Evolutionary conservation across 768 basidiomycete species (phyloP).

Genomic region (Boletellus ananiceps): DNA sequence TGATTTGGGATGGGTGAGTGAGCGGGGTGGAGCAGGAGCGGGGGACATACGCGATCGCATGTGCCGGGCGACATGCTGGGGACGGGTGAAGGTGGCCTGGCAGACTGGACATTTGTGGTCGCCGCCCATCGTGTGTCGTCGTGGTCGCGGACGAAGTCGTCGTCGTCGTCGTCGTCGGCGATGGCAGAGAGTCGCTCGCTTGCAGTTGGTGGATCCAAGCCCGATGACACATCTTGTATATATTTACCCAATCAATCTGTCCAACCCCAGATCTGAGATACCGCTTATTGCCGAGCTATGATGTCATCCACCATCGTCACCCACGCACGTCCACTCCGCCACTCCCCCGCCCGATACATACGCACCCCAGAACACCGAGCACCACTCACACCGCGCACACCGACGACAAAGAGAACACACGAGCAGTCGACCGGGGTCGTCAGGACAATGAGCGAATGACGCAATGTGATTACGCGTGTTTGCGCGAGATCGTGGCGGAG

Average conservation of each 20-base stretch:
- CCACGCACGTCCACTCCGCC: slow-evolving; percentile 1
- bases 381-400: too few relatives aligned
- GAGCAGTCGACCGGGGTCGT: slow-evolving; percentile 25
- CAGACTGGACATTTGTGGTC: slow-evolving; percentile 88
- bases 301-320: slow-evolving; percentile 25
- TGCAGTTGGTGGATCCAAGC: slow-evolving; percentile 23
- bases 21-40: slow-evolving; percentile 20
- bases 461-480: slow-evolving; percentile 30
- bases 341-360: background rate
- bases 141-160: background rate
- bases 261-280: slow-evolving; percentile 34
- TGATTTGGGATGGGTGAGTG: slow-evolving; percentile 26
- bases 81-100: slow-evolving; percentile 81
- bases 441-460: slow-evolving; percentile 33
- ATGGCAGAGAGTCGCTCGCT: slow-evolving; percentile 18
- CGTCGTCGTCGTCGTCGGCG: slow-evolving; percentile 13
- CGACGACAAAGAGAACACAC: background rate
- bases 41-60: slow-evolving; percentile 80
- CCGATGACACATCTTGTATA: slow-evolving; percentile 37
- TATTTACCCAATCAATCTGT: slow-evolving; percentile 30
- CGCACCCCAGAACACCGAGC: too few relatives aligned
- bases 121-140: slow-evolving; percentile 51
- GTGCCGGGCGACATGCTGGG: slow-evolving; percentile 85
- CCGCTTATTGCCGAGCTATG: slow-evolving; percentile 26
- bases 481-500: slow-evolving; percentile 52